Percentiles rank a stretch among this genome's conserved stretches.
These are phyloP conservation scores for Suhomyces vadensis DNA, from an alignment of 805 yeast species.

Conservation along the genomic window DNA sequence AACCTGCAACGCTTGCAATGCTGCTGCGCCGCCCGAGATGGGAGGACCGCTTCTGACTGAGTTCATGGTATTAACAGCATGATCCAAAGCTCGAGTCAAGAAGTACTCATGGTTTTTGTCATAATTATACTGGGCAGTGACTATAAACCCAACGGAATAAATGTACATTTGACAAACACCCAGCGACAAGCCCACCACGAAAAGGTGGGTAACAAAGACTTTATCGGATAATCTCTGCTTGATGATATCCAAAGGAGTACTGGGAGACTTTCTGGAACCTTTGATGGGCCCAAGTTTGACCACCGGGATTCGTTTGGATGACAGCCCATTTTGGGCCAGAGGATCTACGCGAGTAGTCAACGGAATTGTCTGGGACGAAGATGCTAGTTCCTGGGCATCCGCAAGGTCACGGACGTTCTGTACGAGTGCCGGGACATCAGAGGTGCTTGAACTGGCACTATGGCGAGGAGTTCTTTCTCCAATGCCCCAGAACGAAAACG, in stretches of 20 bases:
- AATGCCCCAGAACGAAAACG: slow-evolving; percentile 43
- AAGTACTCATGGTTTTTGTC: not conserved
- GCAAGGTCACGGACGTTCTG: slow-evolving; percentile 12
- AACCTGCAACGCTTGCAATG: slow-evolving; percentile 70
- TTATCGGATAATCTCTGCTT: slow-evolving; percentile 22
- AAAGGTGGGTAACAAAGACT: slow-evolving; percentile 51
- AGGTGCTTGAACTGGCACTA: slow-evolving; percentile 16
- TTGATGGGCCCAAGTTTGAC: not conserved
- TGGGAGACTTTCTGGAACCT: slow-evolving; percentile 1
- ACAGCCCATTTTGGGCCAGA: too few species aligned
- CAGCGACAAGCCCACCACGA: slow-evolving; percentile 56
- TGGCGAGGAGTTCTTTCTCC: slow-evolving; percentile 33
- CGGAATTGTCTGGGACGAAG: slow-evolving; percentile 5
- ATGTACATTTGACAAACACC: slow-evolving; percentile 74
- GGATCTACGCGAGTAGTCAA: too few species aligned
- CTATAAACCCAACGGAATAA: slow-evolving; percentile 73
- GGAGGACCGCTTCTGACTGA: slow-evolving; percentile 6
- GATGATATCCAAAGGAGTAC: slow-evolving; percentile 20
- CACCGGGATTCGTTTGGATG: not conserved
- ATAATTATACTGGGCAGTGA: slow-evolving; percentile 41
- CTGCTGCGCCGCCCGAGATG: slow-evolving; percentile 28
- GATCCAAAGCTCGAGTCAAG: not conserved
- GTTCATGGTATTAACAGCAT: not conserved
- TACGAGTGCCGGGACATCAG: slow-evolving; percentile 17
- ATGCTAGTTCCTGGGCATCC: slow-evolving; percentile 8